Evolutionary conservation across 2,329 filamentous ascomycete genomes (phyloP), one percentile per base, ranked within the genome.

Genomic region (Trichoderma arundinaceum): DNA sequence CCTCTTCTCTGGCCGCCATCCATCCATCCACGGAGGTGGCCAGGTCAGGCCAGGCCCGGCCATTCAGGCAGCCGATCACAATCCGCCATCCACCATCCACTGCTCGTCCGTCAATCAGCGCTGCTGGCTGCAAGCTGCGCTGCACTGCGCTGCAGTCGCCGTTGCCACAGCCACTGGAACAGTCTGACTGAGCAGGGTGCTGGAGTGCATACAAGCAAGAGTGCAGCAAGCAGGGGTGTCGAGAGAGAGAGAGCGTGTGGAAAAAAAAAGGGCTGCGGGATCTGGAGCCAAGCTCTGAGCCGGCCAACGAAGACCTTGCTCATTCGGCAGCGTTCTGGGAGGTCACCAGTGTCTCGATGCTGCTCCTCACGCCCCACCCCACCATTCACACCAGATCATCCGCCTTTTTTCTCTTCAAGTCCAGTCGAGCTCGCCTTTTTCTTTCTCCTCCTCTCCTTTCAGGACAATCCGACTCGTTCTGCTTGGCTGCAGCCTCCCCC

Each of bases 311-410:
- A 63, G 59, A 38, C 59, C 59, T 63, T 54, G 59, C 59, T 41
- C 59, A 13, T 35, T 54, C 49, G 59, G 48, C 59, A 63, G 59
- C 59, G n/a, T 19, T 63, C n/a, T 63, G 59, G 49, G 59, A 63
- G 59, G 59, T 63, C 59, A 63, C 59, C 59, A 63, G 59, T 39
- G 59, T 63, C 59, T 63, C 49, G 49, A 53, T 63, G 59, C 59
- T 63, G 49, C 59, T 63, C 59, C 53, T 35, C 48, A 28, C 22
- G 62, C 62, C 62, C 62, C 62, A 65, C 62, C 62, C 62, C 62
- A 65, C 62, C 62, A 65, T 58, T 58, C 53, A 51, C 53, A 57
- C 62, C 62, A 65, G 46, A 56, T 65, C 62, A 58, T 58, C 53
- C 62, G 53, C 53, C 62, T 59, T 65, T 65, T 58, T 52, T 52